A percentile compares a stretch with the other conserved stretches of the same genome.
These are phyloP conservation scores for Exophiala mesophila DNA, from an alignment of 2,329 filamentous ascomycete species.

Conservation along the genomic window DNA sequence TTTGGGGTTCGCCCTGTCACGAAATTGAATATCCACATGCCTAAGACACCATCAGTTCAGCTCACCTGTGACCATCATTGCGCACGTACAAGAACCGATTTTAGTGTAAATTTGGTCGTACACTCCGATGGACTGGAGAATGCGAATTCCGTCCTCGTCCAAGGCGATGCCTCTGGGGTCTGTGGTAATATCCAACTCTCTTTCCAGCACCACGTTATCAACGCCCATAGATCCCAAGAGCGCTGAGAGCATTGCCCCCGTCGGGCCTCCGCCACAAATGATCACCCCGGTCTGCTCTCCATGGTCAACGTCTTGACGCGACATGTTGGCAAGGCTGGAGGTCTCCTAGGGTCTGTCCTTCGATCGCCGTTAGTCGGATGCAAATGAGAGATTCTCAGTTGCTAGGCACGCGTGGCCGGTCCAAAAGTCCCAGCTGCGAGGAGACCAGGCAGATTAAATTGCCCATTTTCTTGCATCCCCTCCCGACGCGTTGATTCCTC, in stretches of 20 bases:
- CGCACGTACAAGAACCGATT: slow-evolving; percentile 26
- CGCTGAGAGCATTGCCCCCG: slow-evolving; percentile 30
- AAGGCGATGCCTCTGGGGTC: slow-evolving; percentile 34
- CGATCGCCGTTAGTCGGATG: too few species aligned
- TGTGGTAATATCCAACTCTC: slow-evolving; percentile 29
- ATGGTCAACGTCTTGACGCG: slow-evolving; percentile 1
- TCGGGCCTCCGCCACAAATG: slow-evolving; percentile 34
- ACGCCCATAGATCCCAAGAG: slow-evolving; percentile 28
- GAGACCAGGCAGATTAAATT: too few species aligned
- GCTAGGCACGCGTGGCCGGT: too few species aligned
- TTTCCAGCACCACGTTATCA: slow-evolving; percentile 30
- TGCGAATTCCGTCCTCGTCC: slow-evolving; percentile 33
- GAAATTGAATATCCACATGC: slow-evolving; percentile 27
- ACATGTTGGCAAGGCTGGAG: slow-evolving; percentile 6
- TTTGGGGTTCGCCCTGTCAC: slow-evolving; percentile 24
- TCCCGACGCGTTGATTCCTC: too few species aligned
- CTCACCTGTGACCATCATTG: not conserved
- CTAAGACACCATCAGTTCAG: slow-evolving; percentile 13
- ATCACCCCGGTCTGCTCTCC: slow-evolving; percentile 27
- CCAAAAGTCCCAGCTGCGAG: too few species aligned
- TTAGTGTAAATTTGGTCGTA: slow-evolving; percentile 28
- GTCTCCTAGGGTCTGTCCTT: too few species aligned
- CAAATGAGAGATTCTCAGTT: too few species aligned
- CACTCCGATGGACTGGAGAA: slow-evolving; percentile 30
- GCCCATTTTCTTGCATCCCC: too few species aligned